Evolutionary conservation across 2,329 filamentous ascomycete genomes (phyloP).

Genomic region (Fusarium redolens): DNA sequence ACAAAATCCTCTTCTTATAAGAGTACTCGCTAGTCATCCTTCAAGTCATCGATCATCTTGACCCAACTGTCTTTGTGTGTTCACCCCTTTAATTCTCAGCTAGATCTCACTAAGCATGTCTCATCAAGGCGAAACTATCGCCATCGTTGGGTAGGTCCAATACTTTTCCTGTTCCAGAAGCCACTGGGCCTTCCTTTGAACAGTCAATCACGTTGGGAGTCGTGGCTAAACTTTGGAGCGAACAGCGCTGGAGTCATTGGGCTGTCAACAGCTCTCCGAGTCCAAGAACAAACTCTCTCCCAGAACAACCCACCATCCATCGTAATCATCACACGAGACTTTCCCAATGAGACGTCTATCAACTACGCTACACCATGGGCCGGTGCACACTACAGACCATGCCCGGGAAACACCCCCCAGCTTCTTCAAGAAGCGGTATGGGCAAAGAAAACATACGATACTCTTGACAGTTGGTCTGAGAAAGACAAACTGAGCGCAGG

Average conservation of each 20-base stretch:
- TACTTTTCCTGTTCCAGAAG: background rate
- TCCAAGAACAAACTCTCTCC: background rate
- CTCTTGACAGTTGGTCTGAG: background rate
- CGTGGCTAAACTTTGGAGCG: background rate
- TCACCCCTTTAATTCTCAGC: no score
- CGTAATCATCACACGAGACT: background rate
- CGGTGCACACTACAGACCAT: slow-evolving; percentile 4
- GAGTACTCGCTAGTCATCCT: rapidly evolving
- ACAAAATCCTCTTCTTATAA: background rate
- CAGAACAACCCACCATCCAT: background rate
- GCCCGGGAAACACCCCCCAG: background rate
- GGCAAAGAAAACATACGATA: background rate
- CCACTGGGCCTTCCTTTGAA: no score
- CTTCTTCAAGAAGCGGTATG: background rate
- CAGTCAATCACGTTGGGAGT: rapidly evolving
- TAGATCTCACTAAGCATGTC: background rate
- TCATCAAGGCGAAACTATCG: background rate
- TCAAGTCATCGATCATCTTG: rapidly evolving
- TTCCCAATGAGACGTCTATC: background rate
- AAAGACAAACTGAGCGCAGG: background rate
- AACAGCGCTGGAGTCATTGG: slow-evolving; percentile 1
- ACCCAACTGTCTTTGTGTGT: background rate
- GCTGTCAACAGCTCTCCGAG: background rate
- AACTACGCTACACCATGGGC: slow-evolving; percentile 17
- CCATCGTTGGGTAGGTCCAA: background rate